Evolutionary conservation across 495 filamentous ascomycete species (phyloP).

Genomic region (Arthonia radiata): DNA sequence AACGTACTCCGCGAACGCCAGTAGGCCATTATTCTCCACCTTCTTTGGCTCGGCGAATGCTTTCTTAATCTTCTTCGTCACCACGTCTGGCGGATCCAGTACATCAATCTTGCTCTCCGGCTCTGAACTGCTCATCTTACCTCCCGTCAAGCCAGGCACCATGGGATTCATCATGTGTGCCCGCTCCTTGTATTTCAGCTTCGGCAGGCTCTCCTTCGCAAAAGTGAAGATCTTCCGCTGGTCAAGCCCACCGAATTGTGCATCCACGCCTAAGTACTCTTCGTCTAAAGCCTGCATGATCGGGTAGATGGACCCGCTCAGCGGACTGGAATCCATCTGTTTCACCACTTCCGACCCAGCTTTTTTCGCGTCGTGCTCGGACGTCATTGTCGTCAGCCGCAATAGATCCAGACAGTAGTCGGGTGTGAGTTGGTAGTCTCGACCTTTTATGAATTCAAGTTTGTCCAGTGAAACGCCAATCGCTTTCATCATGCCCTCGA

Average conservation of each 20-base stretch:
- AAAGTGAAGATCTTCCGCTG: conserved; percentile 77
- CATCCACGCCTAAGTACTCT: conserved; percentile 66
- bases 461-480: conserved; percentile 45
- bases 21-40: conserved; percentile 62
- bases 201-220: conserved; percentile 51
- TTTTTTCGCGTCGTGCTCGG: conserved; percentile 45
- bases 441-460: conserved; percentile 65
- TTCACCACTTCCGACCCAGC: conserved; percentile 88
- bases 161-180: conserved; percentile 82
- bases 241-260: conserved; percentile 51
- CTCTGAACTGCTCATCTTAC: conserved; percentile 45
- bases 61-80: conserved; percentile 91
- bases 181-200: conserved; percentile 39
- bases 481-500: conserved; percentile 39
- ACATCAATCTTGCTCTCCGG: conserved; percentile 76
- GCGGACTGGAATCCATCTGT: conserved; percentile 46
- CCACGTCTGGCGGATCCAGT: conserved; percentile 91
- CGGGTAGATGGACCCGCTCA: conserved; percentile 68
- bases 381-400: conserved; percentile 29
- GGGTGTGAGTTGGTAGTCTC: conserved; percentile 44
- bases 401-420: conserved; percentile 61
- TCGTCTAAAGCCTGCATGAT: conserved; percentile 82
- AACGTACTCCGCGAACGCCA: conserved; percentile 64
- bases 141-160: conserved; percentile 62
- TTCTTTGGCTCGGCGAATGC: conserved; percentile 57